Conservation (phyloP, 768 basidiomycete species). For the Pisolithus albus region DNA sequence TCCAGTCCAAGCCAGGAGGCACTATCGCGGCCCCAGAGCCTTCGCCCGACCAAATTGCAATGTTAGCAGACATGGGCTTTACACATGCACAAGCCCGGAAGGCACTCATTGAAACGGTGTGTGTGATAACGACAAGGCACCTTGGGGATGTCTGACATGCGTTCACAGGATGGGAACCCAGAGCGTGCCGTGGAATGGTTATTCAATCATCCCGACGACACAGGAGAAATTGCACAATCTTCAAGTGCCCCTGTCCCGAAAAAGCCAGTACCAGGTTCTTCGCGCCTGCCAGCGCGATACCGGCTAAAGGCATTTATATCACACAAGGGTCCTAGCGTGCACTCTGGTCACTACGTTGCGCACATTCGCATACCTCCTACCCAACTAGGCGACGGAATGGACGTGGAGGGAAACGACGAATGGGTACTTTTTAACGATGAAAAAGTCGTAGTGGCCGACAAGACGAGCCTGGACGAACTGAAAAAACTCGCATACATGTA, state of each 20-base stretch:
- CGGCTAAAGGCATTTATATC: constrained; percentile 90
- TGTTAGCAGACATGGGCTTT: constrained; percentile 92
- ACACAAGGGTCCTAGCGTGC: constrained; percentile 93
- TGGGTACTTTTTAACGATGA: constrained; percentile 98
- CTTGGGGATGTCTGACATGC: background rate
- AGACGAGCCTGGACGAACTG: constrained; percentile 71
- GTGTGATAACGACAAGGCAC: constrained; percentile 18
- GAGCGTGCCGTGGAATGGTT: constrained; percentile 95
- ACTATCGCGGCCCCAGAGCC: constrained; percentile 43
- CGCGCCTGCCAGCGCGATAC: constrained; percentile 66
- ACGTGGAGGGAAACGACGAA: constrained; percentile 31
- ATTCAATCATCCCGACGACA: constrained; percentile 88
- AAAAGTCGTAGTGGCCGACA: constrained; percentile 88
- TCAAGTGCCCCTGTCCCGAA: constrained; percentile 14
- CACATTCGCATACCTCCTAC: constrained; percentile 43
- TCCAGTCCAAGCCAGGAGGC: constrained; percentile 31
- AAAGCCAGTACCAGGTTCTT: constrained; percentile 42
- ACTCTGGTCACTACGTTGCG: constrained; percentile 91
- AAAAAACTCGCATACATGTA: constrained; percentile 90
- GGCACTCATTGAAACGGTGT: constrained; percentile 83
- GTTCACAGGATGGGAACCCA: constrained; percentile 52
- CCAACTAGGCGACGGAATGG: constrained; percentile 18
- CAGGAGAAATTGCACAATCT: constrained; percentile 47
- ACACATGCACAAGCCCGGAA: constrained; percentile 75
- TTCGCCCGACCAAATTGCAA: constrained; percentile 57